Evolutionary conservation across 768 basidiomycete genomes (phyloP), one percentile per base, ranked within the genome.

Genomic region (Dictyophora rubrovolvata): DNA sequence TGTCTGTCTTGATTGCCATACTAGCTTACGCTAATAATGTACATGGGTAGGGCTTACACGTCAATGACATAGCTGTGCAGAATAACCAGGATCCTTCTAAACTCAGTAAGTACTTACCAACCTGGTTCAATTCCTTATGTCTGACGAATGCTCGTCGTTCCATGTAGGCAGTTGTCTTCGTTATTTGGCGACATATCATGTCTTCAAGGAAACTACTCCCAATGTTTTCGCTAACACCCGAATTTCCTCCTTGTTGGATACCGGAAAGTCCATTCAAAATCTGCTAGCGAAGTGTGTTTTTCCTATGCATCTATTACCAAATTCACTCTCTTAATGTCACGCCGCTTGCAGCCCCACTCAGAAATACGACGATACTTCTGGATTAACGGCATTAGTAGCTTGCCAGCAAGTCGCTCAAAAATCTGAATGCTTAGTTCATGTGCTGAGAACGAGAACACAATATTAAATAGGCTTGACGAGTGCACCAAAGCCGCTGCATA

Each of bases 151-250:
- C n/a, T 35, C 21, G 2, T n/a, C 9, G 33, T 23, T 53, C 16
- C 6, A 17, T 2, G 23, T 20, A 89, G 87, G 83, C 5, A 88
- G 89, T 65, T 77, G 80, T 33, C 77, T 92, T 42, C 84, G 89
- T 48, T 74, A 89, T 22, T 77, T 91, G 49, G 87, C 87, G 12
- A 87, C 88, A 0, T 86, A 89, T 66, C 87, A 90, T 68, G 79
- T 90, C 55, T 74, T 87, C 33, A 75, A 77, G 48, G 89, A 92
- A 69, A 74, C 80, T 2, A 74, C 78, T 10, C 87, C 87, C 2
- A 79, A 90, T 65, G 80, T 84, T 5, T 92, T 91, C 64, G 76
- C 86, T 9, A 75, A 81, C 55, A 91, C 85, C 64, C 78, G 87
- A 42, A 76, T 89, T 56, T 84, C 84, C 2, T 83, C 83, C 7